These are phyloP conservation scores for Sclerotinia minor DNA, from an alignment of 2,329 filamentous ascomycete species.

Conservation along the genomic window DNA sequence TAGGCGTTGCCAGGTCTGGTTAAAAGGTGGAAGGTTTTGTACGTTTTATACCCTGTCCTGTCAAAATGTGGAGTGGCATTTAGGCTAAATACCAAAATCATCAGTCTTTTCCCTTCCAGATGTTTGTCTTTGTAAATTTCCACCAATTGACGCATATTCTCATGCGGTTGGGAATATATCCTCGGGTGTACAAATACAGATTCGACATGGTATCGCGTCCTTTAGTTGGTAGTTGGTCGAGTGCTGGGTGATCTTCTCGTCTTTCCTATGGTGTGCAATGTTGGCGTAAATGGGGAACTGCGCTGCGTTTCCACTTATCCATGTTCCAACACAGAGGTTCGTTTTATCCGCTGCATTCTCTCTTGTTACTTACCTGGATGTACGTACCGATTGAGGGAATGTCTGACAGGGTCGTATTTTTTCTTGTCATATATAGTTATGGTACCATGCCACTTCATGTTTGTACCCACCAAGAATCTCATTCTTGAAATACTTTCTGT, in stretches of 20 bases:
- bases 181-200: slow-evolving; percentile 8
- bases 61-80: not conserved
- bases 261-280: not conserved
- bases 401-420: not conserved
- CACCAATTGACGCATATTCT: not conserved
- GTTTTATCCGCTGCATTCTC: slow-evolving; percentile 15
- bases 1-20: not conserved
- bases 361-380: not conserved
- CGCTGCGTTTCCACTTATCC: not conserved
- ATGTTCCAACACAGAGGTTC: slow-evolving; percentile 19
- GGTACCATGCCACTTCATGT: slow-evolving; percentile 11
- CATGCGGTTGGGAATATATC: not conserved
- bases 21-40: not conserved
- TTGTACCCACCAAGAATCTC: slow-evolving; percentile 11
- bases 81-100: slow-evolving; percentile 14
- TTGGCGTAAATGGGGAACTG: not conserved
- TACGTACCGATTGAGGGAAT: not conserved
- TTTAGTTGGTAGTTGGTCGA: not conserved
- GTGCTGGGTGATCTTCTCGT: not conserved
- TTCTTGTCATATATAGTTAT: slow-evolving; percentile 17
- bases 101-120: slow-evolving; percentile 7
- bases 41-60: not conserved
- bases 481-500: slow-evolving; percentile 1
- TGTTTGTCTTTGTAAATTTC: not conserved
- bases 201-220: not conserved